Evolutionary conservation across 2,329 filamentous ascomycete species (phyloP), one percentile per base, ranked within the genome.

Genomic region (Epichloe uncinata): DNA sequence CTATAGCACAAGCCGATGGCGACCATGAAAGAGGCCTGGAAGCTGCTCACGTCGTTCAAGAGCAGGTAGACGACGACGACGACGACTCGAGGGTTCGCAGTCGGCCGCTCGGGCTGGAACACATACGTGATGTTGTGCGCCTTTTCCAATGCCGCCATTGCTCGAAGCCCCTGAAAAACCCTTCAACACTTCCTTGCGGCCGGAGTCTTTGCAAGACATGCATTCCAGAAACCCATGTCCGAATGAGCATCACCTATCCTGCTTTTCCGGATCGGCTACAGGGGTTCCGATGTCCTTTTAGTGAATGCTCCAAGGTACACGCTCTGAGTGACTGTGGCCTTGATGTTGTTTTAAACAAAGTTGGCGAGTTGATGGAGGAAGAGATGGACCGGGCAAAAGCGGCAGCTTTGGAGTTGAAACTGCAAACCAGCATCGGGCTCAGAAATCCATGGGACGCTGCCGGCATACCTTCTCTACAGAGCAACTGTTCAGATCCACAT

Each of bases 101-200:
- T 11, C 48, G 45, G n/a, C 40, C 33, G 2, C 55, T 51, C 9
- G 37, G 34, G 1, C 22, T 41, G 8, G 38, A 50, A 33, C 48
- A 54, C 6, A 56, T 62, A 4, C 63, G 64, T 22, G 58, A 63
- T n/a, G 57, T 67, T 16, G 60, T 94, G 53, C 82, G 82, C 42
- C 70, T 93, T 40, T 74, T 93, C 48, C 87, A 94, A 67, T 96
- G 90, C 63, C 75, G 75, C 11, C 69, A 77, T 54, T 95, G 90
- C 64, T 86, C 82, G 3, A 71, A 70, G 42, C 82, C 84, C 1
- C 70, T 93, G 33, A 72, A 68, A 43, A 73, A 79, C 8, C 86
- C 89, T 5, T 74, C 88, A 50, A 85, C 85, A 0, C 70, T 95
- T 4, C 88, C 89, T 5, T 96, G 90, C 63, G 88, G 89, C 30